Evolutionary conservation across 345 rosid genomes (phyloP).

Genomic region (Pelargonium nanum): DNA sequence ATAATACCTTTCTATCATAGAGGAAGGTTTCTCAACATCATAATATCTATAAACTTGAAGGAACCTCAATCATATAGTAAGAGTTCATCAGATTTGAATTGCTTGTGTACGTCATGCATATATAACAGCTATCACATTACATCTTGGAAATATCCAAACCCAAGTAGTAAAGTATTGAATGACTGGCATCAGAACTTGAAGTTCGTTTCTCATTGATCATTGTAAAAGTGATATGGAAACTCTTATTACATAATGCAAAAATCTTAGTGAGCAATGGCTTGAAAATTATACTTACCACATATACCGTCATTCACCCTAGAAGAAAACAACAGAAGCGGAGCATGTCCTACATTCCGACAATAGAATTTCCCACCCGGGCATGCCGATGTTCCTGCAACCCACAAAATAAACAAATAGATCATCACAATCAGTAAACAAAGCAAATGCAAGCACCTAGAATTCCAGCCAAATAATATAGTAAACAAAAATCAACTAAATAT

Average conservation of each 20-base stretch:
- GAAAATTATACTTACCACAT: slow-evolving; percentile 49
- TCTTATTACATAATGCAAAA: not conserved
- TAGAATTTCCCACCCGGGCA: slow-evolving; percentile 82
- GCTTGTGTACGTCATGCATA: no score
- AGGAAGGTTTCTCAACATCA: not conserved
- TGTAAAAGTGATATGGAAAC: not conserved
- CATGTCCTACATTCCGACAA: slow-evolving; percentile 70
- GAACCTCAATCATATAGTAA: no score
- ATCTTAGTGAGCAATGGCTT: not conserved
- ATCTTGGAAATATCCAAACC: not conserved
- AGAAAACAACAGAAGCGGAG: slow-evolving; percentile 51
- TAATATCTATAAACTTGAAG: no score
- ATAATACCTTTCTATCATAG: not conserved
- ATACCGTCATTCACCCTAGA: slow-evolving; percentile 95
- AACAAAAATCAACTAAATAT: not conserved
- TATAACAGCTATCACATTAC: no score
- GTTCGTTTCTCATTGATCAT: no score
- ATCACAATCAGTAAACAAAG: not conserved
- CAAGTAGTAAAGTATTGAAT: not conserved
- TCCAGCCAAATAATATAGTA: not conserved
- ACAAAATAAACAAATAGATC: not conserved
- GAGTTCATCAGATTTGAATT: no score
- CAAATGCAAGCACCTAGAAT: not conserved
- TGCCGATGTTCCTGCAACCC: slow-evolving; percentile 74
- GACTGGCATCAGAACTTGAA: no score